Base-by-base conservation (phyloP, 192 early-diverging fungal species). In the Coemansia reversa region DNA sequence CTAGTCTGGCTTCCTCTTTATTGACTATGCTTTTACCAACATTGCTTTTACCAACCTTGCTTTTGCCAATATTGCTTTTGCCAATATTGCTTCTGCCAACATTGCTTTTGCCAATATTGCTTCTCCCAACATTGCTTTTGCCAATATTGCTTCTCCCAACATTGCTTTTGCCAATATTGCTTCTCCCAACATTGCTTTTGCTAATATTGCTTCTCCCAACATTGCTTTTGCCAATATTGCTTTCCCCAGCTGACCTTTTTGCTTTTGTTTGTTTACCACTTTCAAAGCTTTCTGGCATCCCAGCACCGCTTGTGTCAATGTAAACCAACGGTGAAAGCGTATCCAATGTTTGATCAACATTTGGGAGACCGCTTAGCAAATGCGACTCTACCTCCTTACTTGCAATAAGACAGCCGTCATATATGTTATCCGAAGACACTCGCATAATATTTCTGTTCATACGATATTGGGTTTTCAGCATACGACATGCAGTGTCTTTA, bases 1-100 rank as follows among this genome's bases (percentile, higher is more conserved):
- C 91, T 9, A 89, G 67, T 3, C 66, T 63, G 0, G 88, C 90
- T 74, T 95, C 93, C 2, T 84, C 84, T 59, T 82, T 75, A 70
- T 95, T 95, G 3, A 81, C 56, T 53, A 86, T 87, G 49, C 86
- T 87, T 19, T 30, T 30, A 32, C 39, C 39, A 45, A 32, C 6
- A 2, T 32, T 18, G 54, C 0, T 1, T 0, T 18, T 19, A 3
- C 27, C 4, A 27, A 27, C 1, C 3, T 27, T 27, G 27, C 1
- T 27, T 27, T 27, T 27, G 3, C 27, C 27, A 27, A 27, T 3
- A 2, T 27, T 27, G 27, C 27, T 27, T 27, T 27, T 27, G 27
- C 27, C 27, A 27, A 27, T 3, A 2, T 27, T 27, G 27, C 27
- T 27, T 3, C 3, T 27, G 3, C 27, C 27, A 27, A 27, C 27